These are phyloP conservation scores for Fusarium drepaniforme DNA, from an alignment of 2,329 filamentous ascomycete genomes.

Conservation along the genomic window DNA sequence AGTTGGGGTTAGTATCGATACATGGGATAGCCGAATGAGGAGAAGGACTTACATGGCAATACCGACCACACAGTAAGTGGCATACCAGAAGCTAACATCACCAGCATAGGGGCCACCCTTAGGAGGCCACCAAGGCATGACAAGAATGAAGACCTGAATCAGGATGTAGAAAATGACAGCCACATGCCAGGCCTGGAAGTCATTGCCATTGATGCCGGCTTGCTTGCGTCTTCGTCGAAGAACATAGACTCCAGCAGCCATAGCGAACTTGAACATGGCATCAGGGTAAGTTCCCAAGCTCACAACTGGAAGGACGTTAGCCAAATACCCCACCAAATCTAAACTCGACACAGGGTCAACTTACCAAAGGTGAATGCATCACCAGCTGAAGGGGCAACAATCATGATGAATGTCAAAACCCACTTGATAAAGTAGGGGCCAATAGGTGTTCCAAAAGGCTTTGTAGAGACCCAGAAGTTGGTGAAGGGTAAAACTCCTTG, in stretches of 20 bases:
- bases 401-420: conserved; percentile 69
- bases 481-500: conserved; percentile 72
- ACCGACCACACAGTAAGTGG: conserved; percentile 74
- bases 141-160: conserved; percentile 71
- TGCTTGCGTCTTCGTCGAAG: conserved; percentile 66
- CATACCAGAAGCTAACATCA: conserved; percentile 81
- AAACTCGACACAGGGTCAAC: background rate
- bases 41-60: conserved; percentile 69
- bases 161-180: conserved; percentile 70
- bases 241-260: conserved; percentile 69
- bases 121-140: conserved; percentile 82
- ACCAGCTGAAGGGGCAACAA: conserved; percentile 69
- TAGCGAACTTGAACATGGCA: conserved; percentile 67
- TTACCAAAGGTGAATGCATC: conserved; percentile 74
- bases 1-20: background rate
- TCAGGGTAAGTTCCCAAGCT: conserved; percentile 70
- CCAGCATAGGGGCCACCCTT: conserved; percentile 68
- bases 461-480: conserved; percentile 71
- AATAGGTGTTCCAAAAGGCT: conserved; percentile 72
- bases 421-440: conserved; percentile 71
- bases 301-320: conserved; percentile 61
- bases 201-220: conserved; percentile 59
- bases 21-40: background rate
- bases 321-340: accelerated
- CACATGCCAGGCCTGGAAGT: conserved; percentile 71